Percentiles rank a stretch among this genome's conserved stretches.
phyloP scores from a whole-genome alignment of 202 grass and related monocot species.

The Schoenoplectus triqueter region DNA sequence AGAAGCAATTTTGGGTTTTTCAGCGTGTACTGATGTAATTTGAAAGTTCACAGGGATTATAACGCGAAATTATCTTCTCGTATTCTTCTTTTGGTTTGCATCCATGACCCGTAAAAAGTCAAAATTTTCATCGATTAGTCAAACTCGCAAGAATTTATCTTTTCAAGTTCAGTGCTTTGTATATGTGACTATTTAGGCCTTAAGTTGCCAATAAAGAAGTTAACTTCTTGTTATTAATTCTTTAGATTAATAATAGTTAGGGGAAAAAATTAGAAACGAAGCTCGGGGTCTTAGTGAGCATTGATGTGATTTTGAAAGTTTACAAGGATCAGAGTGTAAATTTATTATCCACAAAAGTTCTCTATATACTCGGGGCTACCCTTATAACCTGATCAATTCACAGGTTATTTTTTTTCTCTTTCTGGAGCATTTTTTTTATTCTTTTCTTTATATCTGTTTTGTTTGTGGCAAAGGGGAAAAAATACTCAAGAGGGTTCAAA shows the following conservation, averaged over 20 bases:
- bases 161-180: not conserved
- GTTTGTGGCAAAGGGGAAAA: not conserved
- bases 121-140: too few species aligned
- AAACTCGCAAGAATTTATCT: too few species aligned
- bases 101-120: too few species aligned
- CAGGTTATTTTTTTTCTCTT: not conserved
- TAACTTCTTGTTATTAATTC: not conserved
- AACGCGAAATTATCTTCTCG: not conserved
- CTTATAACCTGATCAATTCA: not conserved
- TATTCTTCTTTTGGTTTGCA: too few species aligned
- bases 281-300: not conserved
- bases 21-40: not conserved
- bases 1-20: conserved; percentile 17
- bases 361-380: conserved; percentile 36
- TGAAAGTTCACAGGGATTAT: not conserved
- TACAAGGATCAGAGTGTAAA: not conserved
- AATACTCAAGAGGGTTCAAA: too few species aligned
- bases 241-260: not conserved
- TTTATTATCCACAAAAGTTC: not conserved
- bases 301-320: not conserved
- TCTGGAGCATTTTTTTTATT: not conserved
- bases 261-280: not conserved
- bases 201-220: not conserved
- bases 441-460: not conserved
- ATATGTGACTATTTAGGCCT: not conserved